phyloP scores from a whole-genome alignment of 768 basidiomycete species.

The Nevesoporus exiguus region DNA sequence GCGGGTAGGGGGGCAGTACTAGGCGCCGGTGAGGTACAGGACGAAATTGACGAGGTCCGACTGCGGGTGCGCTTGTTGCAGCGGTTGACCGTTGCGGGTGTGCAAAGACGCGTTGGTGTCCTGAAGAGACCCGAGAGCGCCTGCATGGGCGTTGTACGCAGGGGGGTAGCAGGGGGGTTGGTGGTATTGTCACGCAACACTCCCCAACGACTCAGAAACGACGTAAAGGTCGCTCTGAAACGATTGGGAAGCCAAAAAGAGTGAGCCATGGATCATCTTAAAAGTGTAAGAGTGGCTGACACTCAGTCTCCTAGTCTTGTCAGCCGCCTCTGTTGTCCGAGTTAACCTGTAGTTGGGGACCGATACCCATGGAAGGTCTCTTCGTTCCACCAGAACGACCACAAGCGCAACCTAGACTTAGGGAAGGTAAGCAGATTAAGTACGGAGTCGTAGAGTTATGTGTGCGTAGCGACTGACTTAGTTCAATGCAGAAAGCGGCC shows the following conservation, averaged over 20 bases:
- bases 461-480: too few species aligned
- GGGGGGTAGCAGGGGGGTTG: slow-evolving; percentile 7
- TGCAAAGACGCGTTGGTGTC: slow-evolving; percentile 23
- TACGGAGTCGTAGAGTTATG: too few species aligned
- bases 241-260: not conserved
- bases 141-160: slow-evolving; percentile 11
- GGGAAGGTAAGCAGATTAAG: too few species aligned
- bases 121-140: slow-evolving; percentile 20
- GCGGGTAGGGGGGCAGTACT: slow-evolving; percentile 26
- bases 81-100: slow-evolving; percentile 17
- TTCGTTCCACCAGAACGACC: too few species aligned
- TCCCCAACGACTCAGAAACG: not conserved
- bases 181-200: slow-evolving; percentile 9
- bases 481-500: too few species aligned
- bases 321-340: slow-evolving; percentile 1
- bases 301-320: not conserved
- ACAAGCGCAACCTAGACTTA: too few species aligned
- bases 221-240: not conserved
- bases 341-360: not conserved
- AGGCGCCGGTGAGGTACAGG: slow-evolving; percentile 11
- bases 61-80: slow-evolving; percentile 20
- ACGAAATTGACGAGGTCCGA: slow-evolving; percentile 4
- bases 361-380: not conserved
- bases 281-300: slow-evolving; percentile 12
- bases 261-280: not conserved